phyloP scores from a whole-genome alignment of 1,284 basidiomycete genomes.

The Sanguinoderma infundibulare region DNA sequence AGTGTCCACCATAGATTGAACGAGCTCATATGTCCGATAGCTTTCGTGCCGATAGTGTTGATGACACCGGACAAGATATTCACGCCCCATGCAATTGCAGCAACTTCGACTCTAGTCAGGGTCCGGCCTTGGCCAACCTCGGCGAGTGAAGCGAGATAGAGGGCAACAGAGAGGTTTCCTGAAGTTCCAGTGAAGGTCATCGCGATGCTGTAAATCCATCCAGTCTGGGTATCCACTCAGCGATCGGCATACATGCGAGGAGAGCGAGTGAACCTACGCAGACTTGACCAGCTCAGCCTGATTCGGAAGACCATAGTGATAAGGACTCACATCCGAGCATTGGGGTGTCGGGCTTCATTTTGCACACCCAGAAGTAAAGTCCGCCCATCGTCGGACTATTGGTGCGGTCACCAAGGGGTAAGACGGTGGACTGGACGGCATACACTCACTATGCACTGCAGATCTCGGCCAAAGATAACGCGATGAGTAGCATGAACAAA shows the following conservation, averaged over 20 bases:
- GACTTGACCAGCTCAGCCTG: constrained; percentile 19
- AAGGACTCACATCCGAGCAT: constrained; percentile 55
- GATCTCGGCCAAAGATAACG: constrained; percentile 61
- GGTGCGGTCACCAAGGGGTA: background rate
- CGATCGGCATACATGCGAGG: background rate
- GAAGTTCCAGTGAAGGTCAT: constrained; percentile 67
- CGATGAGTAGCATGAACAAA: constrained; percentile 63
- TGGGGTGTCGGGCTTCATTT: constrained; percentile 60
- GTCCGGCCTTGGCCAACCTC: constrained; percentile 53
- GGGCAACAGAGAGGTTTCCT: constrained; percentile 59
- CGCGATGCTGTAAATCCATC: constrained; percentile 65
- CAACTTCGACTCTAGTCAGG: constrained; percentile 53
- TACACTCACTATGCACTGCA: constrained; percentile 59
- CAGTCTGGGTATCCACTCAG: constrained; percentile 43
- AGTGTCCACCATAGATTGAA: constrained; percentile 69
- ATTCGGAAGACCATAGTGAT: background rate
- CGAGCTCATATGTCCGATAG: constrained; percentile 58
- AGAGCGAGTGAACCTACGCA: constrained; percentile 25
- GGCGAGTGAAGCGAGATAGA: constrained; percentile 58
- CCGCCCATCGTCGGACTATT: constrained; percentile 59
- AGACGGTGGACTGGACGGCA: background rate
- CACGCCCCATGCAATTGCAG: constrained; percentile 60
- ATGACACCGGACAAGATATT: constrained; percentile 59
- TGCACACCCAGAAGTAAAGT: constrained; percentile 68
- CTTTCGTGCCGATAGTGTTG: constrained; percentile 58